phyloP scores from a whole-genome alignment of 2,329 filamentous ascomycete genomes.

The Diaporthe eres region DNA sequence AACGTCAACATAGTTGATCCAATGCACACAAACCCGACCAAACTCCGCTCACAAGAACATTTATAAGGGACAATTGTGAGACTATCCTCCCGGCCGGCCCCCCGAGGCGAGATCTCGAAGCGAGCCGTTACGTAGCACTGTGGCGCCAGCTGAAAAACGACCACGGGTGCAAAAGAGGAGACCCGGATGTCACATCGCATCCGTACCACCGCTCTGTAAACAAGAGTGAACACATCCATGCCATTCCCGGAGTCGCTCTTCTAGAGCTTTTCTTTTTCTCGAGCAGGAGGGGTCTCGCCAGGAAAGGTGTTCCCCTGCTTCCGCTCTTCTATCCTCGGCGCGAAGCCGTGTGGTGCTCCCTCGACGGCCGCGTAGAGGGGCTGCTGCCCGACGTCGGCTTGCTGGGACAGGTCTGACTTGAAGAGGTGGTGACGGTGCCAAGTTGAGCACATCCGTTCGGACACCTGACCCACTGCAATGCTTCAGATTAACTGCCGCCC shows the following conservation, averaged over 20 bases:
- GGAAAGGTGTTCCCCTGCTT: too few relatives aligned
- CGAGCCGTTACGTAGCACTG: slow-evolving; percentile 2
- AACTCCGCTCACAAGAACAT: neutral
- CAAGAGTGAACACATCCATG: neutral
- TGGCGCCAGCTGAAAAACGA: slow-evolving; percentile 8
- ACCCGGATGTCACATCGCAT: neutral
- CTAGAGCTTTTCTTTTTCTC: too few relatives aligned
- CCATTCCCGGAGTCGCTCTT: too few relatives aligned
- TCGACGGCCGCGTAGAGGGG: slow-evolving; percentile 12
- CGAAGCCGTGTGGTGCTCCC: slow-evolving; percentile 13
- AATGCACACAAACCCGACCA: neutral
- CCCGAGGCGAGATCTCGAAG: neutral
- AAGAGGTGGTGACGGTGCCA: neutral
- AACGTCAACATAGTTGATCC: neutral
- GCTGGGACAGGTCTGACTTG: neutral
- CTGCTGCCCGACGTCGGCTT: slow-evolving; percentile 23
- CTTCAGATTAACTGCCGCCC: neutral
- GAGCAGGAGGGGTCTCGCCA: too few relatives aligned
- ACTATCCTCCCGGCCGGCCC: neutral
- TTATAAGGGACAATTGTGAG: neutral
- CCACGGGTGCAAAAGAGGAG: neutral
- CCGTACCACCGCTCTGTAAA: neutral
- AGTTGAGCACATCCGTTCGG: slow-evolving; percentile 19
- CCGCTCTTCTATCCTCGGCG: slow-evolving; percentile 1
- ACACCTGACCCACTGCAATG: slow-evolving; percentile 17